Conservation (phyloP, 2,329 filamentous ascomycete species). For the Cercospora nicotianae region DNA sequence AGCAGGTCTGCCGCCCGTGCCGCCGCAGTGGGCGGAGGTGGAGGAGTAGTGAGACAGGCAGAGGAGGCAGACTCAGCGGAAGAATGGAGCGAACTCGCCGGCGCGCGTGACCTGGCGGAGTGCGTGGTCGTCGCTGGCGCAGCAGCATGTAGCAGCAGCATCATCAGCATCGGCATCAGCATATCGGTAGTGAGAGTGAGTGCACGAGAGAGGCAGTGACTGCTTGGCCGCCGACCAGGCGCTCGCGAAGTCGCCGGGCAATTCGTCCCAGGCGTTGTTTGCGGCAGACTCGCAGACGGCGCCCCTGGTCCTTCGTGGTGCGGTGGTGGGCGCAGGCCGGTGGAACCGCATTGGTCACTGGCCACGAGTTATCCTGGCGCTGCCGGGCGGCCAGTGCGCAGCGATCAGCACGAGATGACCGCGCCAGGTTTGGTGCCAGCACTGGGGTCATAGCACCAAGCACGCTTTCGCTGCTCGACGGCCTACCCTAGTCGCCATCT, state of each 20-base stretch:
- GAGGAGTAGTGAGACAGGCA: constrained; percentile 1
- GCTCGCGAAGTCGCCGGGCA: not conserved
- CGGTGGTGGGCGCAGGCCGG: constrained; percentile 9
- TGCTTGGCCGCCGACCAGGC: not conserved
- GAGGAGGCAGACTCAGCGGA: not conserved
- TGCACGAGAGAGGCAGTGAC: not conserved
- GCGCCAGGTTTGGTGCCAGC: constrained; percentile 19
- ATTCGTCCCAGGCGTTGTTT: not conserved
- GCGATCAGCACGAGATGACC: constrained; percentile 24
- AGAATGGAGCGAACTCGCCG: not conserved
- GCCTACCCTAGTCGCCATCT: constrained; percentile 21
- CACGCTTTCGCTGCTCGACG: not conserved
- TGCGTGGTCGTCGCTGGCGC: not conserved
- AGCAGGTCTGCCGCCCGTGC: not conserved
- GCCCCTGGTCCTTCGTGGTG: not conserved
- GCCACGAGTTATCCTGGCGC: constrained; percentile 25
- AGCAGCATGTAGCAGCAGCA: not conserved
- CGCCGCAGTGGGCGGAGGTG: not conserved
- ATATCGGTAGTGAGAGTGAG: not conserved
- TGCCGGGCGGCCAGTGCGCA: constrained; percentile 15
- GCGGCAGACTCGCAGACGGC: constrained; percentile 4
- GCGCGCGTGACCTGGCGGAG: not conserved
- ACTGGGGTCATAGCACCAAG: constrained; percentile 3
- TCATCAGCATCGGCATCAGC: not conserved
- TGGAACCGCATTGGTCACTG: constrained; percentile 23